These are phyloP conservation scores for Paraglomus occultum DNA, from an alignment of 192 early-diverging fungal species.

Conservation along the genomic window DNA sequence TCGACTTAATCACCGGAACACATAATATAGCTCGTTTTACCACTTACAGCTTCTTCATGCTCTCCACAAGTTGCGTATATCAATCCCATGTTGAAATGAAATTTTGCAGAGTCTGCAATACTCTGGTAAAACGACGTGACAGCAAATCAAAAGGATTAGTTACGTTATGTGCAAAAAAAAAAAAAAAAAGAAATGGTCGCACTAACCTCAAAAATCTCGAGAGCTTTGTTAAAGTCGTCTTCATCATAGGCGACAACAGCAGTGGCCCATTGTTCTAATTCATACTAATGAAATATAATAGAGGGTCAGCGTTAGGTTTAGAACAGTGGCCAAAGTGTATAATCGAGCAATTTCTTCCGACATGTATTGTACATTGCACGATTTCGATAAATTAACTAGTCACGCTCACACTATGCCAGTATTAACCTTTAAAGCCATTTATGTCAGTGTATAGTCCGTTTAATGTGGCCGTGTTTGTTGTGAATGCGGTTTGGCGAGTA, in stretches of 20 bases:
- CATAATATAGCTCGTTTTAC: neutral
- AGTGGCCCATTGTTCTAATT: constrained; percentile 81
- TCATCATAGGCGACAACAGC: constrained; percentile 75
- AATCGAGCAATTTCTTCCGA: too few relatives aligned
- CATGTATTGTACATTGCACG: too few relatives aligned
- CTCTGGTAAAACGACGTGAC: constrained; percentile 38
- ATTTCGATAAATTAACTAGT: too few relatives aligned
- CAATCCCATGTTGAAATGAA: constrained; percentile 95
- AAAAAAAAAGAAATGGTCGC: constrained; percentile 21
- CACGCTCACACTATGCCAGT: too few relatives aligned
- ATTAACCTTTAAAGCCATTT: too few relatives aligned
- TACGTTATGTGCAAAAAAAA: constrained; percentile 31
- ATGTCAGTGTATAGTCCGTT: too few relatives aligned
- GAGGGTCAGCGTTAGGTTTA: neutral
- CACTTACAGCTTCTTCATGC: constrained; percentile 79
- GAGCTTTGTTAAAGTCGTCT: constrained; percentile 63
- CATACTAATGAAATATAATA: constrained; percentile 48
- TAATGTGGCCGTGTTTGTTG: too few relatives aligned
- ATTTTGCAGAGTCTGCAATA: constrained; percentile 90
- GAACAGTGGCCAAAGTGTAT: neutral
- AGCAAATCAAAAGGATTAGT: constrained; percentile 9
- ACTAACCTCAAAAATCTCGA: constrained; percentile 65
- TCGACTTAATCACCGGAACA: too few relatives aligned
- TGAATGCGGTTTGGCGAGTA: too few relatives aligned
- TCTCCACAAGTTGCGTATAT: constrained; percentile 71